phyloP scores from a whole-genome alignment of 495 filamentous ascomycete genomes.

The Antarctomyces pellizariae region DNA sequence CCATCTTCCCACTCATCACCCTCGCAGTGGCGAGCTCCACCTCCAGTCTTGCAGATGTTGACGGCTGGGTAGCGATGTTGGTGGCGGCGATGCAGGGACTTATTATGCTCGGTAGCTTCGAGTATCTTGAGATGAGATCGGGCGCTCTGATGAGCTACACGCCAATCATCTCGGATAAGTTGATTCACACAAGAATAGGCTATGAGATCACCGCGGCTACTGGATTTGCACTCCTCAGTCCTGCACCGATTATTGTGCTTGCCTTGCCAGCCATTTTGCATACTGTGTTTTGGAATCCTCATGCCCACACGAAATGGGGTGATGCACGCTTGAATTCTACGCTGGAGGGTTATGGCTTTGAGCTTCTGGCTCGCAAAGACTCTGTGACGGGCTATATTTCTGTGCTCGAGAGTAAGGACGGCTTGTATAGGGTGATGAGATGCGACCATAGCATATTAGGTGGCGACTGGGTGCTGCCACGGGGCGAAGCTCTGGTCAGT shows the following conservation, averaged over 20 bases:
- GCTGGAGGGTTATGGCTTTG: conserved; percentile 28
- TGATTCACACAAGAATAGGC: conserved; percentile 44
- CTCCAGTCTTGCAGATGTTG: conserved; percentile 31
- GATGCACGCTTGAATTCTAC: conserved; percentile 35
- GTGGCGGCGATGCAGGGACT: conserved; percentile 33
- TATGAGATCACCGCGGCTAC: conserved; percentile 40
- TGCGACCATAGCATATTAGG: conserved; percentile 89
- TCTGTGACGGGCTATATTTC: conserved; percentile 83
- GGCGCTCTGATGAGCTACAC: too few relatives aligned
- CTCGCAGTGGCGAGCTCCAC: conserved; percentile 41
- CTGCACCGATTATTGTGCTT: conserved; percentile 38
- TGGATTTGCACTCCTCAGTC: conserved; percentile 37
- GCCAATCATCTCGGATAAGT: too few relatives aligned
- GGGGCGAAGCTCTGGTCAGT: conserved; percentile 24
- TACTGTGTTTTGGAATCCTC: conserved; percentile 43
- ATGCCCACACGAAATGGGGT: conserved; percentile 30
- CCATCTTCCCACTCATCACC: conserved; percentile 48
- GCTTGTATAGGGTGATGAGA: conserved; percentile 59
- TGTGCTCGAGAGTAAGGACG: conserved; percentile 47
- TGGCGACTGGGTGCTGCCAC: conserved; percentile 60
- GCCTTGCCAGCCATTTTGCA: conserved; percentile 48
- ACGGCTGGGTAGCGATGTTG: conserved; percentile 28
- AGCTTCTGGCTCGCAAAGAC: conserved; percentile 55
- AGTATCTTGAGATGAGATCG: too few relatives aligned
- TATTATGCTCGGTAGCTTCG: too few relatives aligned